Evolutionary conservation across 2,329 filamentous ascomycete genomes (phyloP).

Genomic region (Dendryphion nanum): DNA sequence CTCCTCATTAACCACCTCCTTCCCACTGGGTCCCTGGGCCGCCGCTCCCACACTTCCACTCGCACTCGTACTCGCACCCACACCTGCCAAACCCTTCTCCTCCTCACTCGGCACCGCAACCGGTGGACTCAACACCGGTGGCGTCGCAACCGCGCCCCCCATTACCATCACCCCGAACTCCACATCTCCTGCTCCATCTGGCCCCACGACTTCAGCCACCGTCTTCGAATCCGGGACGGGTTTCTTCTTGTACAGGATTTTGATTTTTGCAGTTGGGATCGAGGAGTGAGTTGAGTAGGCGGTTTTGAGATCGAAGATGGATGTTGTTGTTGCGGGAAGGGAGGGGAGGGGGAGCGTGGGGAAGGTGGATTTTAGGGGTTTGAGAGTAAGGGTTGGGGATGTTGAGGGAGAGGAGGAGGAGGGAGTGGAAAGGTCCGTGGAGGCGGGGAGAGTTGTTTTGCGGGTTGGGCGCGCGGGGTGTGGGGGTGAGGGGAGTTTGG

Average conservation of each 20-base stretch:
- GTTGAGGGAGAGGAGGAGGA: slow-evolving; percentile 21
- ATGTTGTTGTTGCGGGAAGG: slow-evolving; percentile 64
- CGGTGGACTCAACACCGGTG: slow-evolving; percentile 47
- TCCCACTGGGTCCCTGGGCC: slow-evolving; percentile 55
- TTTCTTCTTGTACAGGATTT: slow-evolving; percentile 84
- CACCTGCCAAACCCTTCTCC: slow-evolving; percentile 41
- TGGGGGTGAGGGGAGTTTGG: slow-evolving; percentile 59
- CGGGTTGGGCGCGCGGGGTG: slow-evolving; percentile 48
- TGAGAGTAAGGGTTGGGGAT: slow-evolving; percentile 61
- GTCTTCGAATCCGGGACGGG: slow-evolving; percentile 76
- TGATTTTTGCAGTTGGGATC: slow-evolving; percentile 68
- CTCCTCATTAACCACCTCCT: slow-evolving; percentile 64
- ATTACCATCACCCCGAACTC: slow-evolving; percentile 90
- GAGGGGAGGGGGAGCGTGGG: slow-evolving; percentile 63
- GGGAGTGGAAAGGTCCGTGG: slow-evolving; percentile 13
- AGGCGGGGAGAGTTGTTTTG: slow-evolving; percentile 47
- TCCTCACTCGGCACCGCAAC: slow-evolving; percentile 52
- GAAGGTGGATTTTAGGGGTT: slow-evolving; percentile 64
- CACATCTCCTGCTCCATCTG: slow-evolving; percentile 54
- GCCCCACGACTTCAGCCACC: slow-evolving; percentile 66
- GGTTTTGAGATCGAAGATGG: slow-evolving; percentile 75
- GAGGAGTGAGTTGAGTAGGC: slow-evolving; percentile 63
- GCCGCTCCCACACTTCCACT: slow-evolving; percentile 42
- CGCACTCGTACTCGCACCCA: background rate
- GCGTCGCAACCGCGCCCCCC: slow-evolving; percentile 51